phyloP scores from a whole-genome alignment of 2,329 filamentous ascomycete genomes.

The Sporothrix luriei region DNA sequence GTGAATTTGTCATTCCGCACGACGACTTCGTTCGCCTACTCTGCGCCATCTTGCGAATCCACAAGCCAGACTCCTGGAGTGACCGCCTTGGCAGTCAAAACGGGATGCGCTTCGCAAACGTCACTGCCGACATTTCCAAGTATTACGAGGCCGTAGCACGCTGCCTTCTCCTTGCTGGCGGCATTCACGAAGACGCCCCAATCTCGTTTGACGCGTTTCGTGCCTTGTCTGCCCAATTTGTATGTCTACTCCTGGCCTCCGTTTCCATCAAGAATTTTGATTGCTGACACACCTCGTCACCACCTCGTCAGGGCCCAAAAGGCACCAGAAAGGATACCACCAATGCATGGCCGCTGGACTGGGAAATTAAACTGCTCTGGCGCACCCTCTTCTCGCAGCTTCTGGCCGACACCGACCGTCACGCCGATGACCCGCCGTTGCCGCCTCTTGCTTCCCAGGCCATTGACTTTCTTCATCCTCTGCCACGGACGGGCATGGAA shows the following conservation, averaged over 20 bases:
- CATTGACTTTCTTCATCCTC: neutral
- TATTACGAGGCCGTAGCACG: too few relatives aligned
- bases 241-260: neutral
- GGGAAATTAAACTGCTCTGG: neutral
- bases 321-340: neutral
- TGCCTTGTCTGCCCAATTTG: neutral
- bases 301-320: neutral
- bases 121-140: too few relatives aligned
- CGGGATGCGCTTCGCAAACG: neutral
- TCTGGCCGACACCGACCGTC: too few relatives aligned
- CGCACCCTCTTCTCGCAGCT: neutral
- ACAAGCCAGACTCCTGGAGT: neutral
- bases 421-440: too few relatives aligned
- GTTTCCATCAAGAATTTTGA: too few relatives aligned
- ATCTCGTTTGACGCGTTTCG: neutral
- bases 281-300: neutral
- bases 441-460: neutral
- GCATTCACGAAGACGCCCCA: too few relatives aligned
- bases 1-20: neutral
- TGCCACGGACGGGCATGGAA: neutral
- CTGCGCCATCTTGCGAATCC: neutral
- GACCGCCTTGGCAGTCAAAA: neutral
- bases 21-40: neutral
- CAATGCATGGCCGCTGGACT: neutral
- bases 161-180: too few relatives aligned